Evolutionary conservation across 140 eudicot species (phyloP).

Genomic region (Senecio squalidus): DNA sequence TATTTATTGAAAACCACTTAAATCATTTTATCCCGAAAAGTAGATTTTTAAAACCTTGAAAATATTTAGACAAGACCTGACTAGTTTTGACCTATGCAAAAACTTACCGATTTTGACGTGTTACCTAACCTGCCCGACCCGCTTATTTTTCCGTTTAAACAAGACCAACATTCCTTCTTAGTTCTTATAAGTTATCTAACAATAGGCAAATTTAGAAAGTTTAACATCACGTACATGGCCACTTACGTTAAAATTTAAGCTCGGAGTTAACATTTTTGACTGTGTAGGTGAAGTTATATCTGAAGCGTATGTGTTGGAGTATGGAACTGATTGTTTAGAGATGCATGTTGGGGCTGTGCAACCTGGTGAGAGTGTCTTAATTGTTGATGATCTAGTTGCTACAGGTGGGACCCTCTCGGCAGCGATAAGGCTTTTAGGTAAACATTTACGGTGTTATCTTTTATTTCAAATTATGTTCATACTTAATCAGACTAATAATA

Average conservation of each 20-base stretch:
- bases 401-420: slow-evolving; percentile 97
- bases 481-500: neutral
- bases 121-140: no score
- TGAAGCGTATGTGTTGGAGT: slow-evolving; percentile 76
- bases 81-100: no score
- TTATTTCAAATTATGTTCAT: neutral
- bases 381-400: slow-evolving; percentile 92
- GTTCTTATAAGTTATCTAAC: no score
- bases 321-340: slow-evolving; percentile 88
- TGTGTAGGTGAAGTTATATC: slow-evolving; percentile 74
- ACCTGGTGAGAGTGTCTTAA: slow-evolving; percentile 73
- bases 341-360: slow-evolving; percentile 92
- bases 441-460: neutral
- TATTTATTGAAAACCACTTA: no score
- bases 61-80: no score
- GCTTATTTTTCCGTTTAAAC: no score
- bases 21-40: no score
- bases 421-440: slow-evolving; percentile 85
- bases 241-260: neutral
- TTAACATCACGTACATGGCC: neutral
- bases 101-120: no score
- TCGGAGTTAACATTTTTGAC: neutral
- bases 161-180: no score
- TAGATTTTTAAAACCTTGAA: no score
- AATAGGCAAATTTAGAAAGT: no score